Evolutionary conservation across 2,329 filamentous ascomycete species (phyloP), one percentile per base, ranked within the genome.

Genomic region (Leptographium wingfieldii): DNA sequence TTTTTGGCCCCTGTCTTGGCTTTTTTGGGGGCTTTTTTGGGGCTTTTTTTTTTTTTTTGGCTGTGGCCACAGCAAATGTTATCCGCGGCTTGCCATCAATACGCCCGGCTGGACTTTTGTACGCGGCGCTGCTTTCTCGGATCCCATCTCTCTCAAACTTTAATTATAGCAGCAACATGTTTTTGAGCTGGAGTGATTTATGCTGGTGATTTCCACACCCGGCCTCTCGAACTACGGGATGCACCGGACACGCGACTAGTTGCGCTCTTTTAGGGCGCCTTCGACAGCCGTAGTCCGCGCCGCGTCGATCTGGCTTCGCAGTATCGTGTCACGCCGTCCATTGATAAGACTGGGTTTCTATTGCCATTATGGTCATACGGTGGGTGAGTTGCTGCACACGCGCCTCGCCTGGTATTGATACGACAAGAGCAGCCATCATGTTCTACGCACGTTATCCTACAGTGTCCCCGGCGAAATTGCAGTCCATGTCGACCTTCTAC

Each of bases 281-380:
- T 71, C 74, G 3, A 68, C 72, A 0, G 73, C 76, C 27, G 76
- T 78, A 3, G 76, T 76, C 16, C 67, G 73, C 33, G 73, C 73
- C 2, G 76, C 87, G 22, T 63, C 80, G 3, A 67, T 70, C 7
- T 88, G 85, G 84, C 73, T 88, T 16, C 66, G 35, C 67, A 73
- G 29, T 75, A 80, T 59, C 78, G 76, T 43, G 72, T 87, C 55
- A 27, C 60, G 35, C 65, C 74, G 3, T 70, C 73, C 4, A 74
- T 84, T 19, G 72, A 80, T 55, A 72, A 80, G 78, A 85, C 68
- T 87, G 83, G 83, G 74, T 88, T 66, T 80, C 77, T 63, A 82
- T 87, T 66, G 71, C 73, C 55, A 76, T 77, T 3, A 76, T 76
- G 2, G 76, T 81, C 69, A 69, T 48, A 73, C 76, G 52, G 83